Percentiles rank a stretch among this genome's conserved stretches.
Conservation (phyloP, 208 protist genomes). For the Strigomonas culicis region DNA sequence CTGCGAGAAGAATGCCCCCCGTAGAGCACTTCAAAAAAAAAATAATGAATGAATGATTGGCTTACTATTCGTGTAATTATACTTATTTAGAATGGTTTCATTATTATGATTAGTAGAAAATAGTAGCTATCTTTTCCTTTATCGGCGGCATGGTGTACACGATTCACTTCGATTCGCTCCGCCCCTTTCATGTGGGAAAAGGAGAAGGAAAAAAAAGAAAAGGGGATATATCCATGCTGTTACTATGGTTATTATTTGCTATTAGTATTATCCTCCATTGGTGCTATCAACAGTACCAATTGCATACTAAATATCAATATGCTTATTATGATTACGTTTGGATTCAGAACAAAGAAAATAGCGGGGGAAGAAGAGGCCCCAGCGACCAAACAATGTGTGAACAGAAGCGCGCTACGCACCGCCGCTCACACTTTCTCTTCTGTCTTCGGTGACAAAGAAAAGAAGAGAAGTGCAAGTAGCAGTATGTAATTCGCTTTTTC, state of each 20-base stretch:
- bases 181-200: not conserved
- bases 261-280: not conserved
- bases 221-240: not conserved
- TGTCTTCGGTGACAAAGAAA: not conserved
- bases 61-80: not conserved
- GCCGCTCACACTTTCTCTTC: not conserved
- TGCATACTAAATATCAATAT: constrained; percentile 2
- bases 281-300: not conserved
- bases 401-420: not conserved
- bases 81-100: constrained; percentile 17
- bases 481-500: too few relatives aligned
- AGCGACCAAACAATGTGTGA: too few relatives aligned
- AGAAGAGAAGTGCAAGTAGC: too few relatives aligned
- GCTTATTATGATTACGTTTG: not conserved
- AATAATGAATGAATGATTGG: constrained; percentile 11
- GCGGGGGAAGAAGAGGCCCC: constrained; percentile 7
- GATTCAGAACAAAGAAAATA: not conserved
- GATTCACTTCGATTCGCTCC: too few relatives aligned
- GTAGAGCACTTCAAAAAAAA: constrained; percentile 27
- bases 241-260: not conserved
- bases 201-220: constrained; percentile 15
- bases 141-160: too few relatives aligned
- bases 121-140: too few relatives aligned
- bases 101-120: constrained; percentile 9
- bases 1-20: constrained; percentile 3